Evolutionary conservation across 2,329 filamentous ascomycete species (phyloP).

Genomic region (Penicillium sp.): DNA sequence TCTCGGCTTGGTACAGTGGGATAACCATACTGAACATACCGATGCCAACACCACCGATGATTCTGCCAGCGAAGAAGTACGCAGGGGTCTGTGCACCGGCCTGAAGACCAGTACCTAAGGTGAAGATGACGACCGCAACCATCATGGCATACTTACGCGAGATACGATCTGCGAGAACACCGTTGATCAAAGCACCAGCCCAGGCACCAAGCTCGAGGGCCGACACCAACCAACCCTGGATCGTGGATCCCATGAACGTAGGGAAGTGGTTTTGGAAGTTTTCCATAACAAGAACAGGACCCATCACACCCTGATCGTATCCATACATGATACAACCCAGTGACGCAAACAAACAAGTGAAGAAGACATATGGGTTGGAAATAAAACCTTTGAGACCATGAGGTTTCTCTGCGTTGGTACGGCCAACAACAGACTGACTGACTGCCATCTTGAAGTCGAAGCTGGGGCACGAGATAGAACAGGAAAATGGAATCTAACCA

Average conservation of each 20-base stretch:
- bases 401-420: constrained; percentile 39
- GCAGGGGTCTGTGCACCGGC: constrained; percentile 30
- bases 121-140: constrained; percentile 36
- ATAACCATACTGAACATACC: constrained; percentile 36
- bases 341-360: constrained; percentile 39
- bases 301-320: constrained; percentile 41
- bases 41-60: constrained; percentile 31
- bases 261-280: constrained; percentile 41
- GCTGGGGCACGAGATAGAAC: not conserved
- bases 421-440: constrained; percentile 43
- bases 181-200: constrained; percentile 34
- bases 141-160: constrained; percentile 38
- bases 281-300: constrained; percentile 38
- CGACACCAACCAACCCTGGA: constrained; percentile 37
- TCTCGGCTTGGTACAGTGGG: constrained; percentile 32
- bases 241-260: constrained; percentile 30
- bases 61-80: constrained; percentile 31
- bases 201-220: constrained; percentile 40
- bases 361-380: constrained; percentile 44
- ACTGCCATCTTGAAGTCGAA: constrained; percentile 21
- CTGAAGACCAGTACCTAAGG: constrained; percentile 31
- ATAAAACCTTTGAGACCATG: constrained; percentile 43
- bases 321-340: constrained; percentile 38
- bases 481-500: not conserved
- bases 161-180: constrained; percentile 31